phyloP scores from a whole-genome alignment of 148 eudicot species.

The Nepenthes gracilis region DNA sequence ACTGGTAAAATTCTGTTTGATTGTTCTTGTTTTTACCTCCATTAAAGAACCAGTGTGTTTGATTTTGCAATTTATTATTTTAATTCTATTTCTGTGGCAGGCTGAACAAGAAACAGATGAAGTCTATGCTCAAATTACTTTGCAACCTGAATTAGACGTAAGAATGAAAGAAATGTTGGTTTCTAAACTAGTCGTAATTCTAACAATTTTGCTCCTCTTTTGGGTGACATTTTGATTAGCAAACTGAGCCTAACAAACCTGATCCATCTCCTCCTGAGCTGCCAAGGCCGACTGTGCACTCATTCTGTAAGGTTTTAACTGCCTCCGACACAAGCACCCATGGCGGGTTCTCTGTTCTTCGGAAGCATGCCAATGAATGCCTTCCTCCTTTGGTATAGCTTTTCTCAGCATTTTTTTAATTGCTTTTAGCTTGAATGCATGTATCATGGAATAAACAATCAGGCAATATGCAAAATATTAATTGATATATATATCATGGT shows the following conservation, averaged over 20 bases:
- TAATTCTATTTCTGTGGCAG: conserved; percentile 29
- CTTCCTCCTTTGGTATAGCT: conserved; percentile 58
- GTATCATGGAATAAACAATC: too few relatives aligned
- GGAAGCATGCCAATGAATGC: conserved; percentile 92
- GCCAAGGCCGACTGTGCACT: conserved; percentile 48
- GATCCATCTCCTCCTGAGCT: conserved; percentile 49
- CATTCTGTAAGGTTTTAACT: conserved; percentile 85
- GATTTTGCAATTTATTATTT: conserved; percentile 1
- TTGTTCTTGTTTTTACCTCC: conserved; percentile 1
- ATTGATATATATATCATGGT: too few relatives aligned
- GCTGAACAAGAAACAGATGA: conserved; percentile 97
- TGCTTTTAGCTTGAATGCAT: not conserved
- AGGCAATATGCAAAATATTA: too few relatives aligned
- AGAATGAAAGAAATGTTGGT: conserved; percentile 8
- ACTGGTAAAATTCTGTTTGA: conserved; percentile 26
- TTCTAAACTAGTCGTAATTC: not conserved
- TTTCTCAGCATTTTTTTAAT: not conserved
- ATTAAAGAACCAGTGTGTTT: not conserved
- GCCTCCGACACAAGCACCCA: conserved; percentile 98
- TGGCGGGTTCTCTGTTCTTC: conserved; percentile 95
- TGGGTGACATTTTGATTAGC: conserved; percentile 28
- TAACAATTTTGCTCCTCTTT: conserved; percentile 1
- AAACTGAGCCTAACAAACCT: conserved; percentile 51
- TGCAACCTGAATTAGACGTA: conserved; percentile 74
- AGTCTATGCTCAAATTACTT: conserved; percentile 85